Conservation (phyloP, 2,329 filamentous ascomycete species). For the Epichloe sylvatica region DNA sequence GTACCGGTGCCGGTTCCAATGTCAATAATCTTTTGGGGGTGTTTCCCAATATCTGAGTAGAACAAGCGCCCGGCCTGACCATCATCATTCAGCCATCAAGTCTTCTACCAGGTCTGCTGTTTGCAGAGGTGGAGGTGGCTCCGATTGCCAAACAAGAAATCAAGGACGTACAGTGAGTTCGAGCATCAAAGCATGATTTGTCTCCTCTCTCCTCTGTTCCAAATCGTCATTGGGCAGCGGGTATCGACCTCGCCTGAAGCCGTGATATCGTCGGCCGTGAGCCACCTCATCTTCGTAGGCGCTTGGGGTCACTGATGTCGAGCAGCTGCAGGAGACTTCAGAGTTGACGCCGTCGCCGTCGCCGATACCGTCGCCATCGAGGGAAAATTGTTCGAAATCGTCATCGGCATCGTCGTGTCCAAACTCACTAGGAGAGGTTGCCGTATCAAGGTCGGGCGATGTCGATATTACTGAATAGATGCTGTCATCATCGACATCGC, state of each 20-base stretch:
- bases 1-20: slow-evolving; percentile 36
- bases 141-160: background rate
- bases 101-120: background rate
- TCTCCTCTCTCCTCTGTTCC: slow-evolving; percentile 32
- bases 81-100: background rate
- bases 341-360: slow-evolving; percentile 11
- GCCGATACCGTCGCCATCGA: slow-evolving; percentile 8
- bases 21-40: slow-evolving; percentile 30
- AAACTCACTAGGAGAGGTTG: slow-evolving; percentile 12
- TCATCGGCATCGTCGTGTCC: slow-evolving; percentile 13
- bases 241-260: slow-evolving; percentile 29
- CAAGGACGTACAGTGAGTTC: slow-evolving; percentile 23
- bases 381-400: slow-evolving; percentile 16
- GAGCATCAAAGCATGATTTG: slow-evolving; percentile 31
- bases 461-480: slow-evolving; percentile 20
- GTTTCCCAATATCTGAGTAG: slow-evolving; percentile 24
- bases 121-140: background rate
- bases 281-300: slow-evolving; percentile 21
- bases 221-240: slow-evolving; percentile 32
- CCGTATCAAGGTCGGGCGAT: slow-evolving; percentile 11
- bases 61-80: slow-evolving; percentile 25
- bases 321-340: slow-evolving; percentile 16
- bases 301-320: slow-evolving; percentile 19
- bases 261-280: slow-evolving; percentile 27
- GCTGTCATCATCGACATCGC: slow-evolving; percentile 10